Conservation (phyloP, 179 eudicot species). For the Carnegiea gigantea region DNA sequence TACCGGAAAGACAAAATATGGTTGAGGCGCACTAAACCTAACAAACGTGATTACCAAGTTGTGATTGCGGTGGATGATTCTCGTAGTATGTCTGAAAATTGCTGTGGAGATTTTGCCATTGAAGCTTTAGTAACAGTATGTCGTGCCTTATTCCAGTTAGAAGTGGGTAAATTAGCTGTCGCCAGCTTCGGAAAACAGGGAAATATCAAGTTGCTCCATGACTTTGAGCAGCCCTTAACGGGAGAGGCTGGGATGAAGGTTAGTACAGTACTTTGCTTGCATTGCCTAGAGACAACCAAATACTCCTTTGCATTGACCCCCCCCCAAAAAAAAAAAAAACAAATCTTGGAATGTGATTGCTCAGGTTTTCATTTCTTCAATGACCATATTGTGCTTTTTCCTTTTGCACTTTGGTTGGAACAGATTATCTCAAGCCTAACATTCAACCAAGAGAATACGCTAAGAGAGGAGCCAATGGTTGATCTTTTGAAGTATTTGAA, state of each 20-base stretch:
- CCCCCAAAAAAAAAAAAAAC: too few species aligned
- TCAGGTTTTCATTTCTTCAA: neutral
- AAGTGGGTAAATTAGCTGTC: slow-evolving; percentile 92
- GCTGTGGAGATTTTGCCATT: slow-evolving; percentile 83
- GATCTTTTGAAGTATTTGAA: slow-evolving; percentile 74
- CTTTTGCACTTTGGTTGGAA: slow-evolving; percentile 18
- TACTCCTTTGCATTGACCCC: too few species aligned
- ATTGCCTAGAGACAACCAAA: neutral
- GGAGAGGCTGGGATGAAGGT: slow-evolving; percentile 93
- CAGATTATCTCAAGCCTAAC: slow-evolving; percentile 96
- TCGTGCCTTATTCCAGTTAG: slow-evolving; percentile 95
- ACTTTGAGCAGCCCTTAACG: slow-evolving; percentile 85
- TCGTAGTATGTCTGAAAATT: slow-evolving; percentile 89
- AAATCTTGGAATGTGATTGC: neutral
- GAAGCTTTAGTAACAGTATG: slow-evolving; percentile 98
- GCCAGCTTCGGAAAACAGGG: slow-evolving; percentile 91
- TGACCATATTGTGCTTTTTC: neutral
- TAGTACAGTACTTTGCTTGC: slow-evolving; percentile 22
- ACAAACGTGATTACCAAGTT: slow-evolving; percentile 95
- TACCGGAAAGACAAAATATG: slow-evolving; percentile 96
- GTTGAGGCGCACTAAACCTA: slow-evolving; percentile 91
- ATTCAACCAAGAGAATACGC: slow-evolving; percentile 88
- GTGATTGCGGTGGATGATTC: slow-evolving; percentile 96
- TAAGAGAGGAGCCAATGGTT: slow-evolving; percentile 75
- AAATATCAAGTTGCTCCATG: slow-evolving; percentile 78